These are phyloP conservation scores for Cyclotella kingstonii DNA, from an alignment of 108 stramenopile species.

Conservation along the genomic window DNA sequence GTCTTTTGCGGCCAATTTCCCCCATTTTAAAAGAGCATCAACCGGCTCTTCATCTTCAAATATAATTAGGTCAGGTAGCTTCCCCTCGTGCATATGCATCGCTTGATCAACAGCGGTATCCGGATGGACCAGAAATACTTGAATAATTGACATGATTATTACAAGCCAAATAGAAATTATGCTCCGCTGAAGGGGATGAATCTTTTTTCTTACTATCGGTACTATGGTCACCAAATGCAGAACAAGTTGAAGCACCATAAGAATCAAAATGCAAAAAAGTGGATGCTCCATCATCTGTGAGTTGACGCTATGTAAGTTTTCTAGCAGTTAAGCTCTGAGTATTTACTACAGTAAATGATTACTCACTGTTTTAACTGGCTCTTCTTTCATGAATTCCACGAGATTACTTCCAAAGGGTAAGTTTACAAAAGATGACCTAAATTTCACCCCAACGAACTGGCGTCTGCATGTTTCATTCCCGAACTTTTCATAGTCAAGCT, in stretches of 20 bases:
- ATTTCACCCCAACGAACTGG: slow-evolving; percentile 45
- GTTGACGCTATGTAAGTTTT: neutral
- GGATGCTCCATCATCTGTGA: slow-evolving; percentile 34
- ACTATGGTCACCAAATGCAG: slow-evolving; percentile 16
- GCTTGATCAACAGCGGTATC: slow-evolving; percentile 32
- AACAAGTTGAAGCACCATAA: slow-evolving; percentile 12
- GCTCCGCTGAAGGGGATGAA: slow-evolving; percentile 9
- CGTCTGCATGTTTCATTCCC: slow-evolving; percentile 50
- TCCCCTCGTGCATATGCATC: slow-evolving; percentile 46
- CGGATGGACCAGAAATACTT: slow-evolving; percentile 46
- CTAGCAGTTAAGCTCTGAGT: too few relatives aligned
- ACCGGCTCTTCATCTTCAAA: slow-evolving; percentile 50
- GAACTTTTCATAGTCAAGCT: slow-evolving; percentile 49
- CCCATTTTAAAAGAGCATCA: slow-evolving; percentile 49
- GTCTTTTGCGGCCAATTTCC: slow-evolving; percentile 36
- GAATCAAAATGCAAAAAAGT: slow-evolving; percentile 33
- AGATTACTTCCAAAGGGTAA: slow-evolving; percentile 27
- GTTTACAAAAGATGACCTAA: slow-evolving; percentile 35
- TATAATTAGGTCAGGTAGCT: slow-evolving; percentile 42
- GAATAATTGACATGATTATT: slow-evolving; percentile 25
- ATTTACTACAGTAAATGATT: too few relatives aligned
- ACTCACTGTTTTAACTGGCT: slow-evolving; percentile 17
- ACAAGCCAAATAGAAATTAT: slow-evolving; percentile 14
- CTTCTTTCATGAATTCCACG: slow-evolving; percentile 25
- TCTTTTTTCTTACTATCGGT: slow-evolving; percentile 8